Percentiles rank a stretch among this genome's conserved stretches.
These are phyloP conservation scores for Fraxinus xanthoxyloides DNA, from an alignment of 305 asterid species.

Conservation along the genomic window DNA sequence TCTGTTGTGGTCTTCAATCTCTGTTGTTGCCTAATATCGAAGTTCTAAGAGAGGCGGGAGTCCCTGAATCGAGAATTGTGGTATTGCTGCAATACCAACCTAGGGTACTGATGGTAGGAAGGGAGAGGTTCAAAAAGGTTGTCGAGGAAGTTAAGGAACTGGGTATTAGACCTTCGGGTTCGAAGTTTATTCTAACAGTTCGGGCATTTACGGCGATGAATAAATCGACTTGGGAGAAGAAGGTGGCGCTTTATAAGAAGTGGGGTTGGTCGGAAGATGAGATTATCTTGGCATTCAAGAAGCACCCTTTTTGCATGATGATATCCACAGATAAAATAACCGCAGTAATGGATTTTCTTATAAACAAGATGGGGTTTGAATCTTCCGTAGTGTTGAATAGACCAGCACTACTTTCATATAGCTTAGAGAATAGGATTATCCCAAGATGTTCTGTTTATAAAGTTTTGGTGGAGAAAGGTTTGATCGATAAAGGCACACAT, in stretches of 20 bases:
- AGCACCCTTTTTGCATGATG: constrained; percentile 17
- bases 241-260: constrained; percentile 20
- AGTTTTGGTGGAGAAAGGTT: constrained; percentile 23
- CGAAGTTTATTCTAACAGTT: constrained; percentile 13
- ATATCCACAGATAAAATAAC: constrained; percentile 21
- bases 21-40: constrained; percentile 22
- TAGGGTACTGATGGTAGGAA: constrained; percentile 2
- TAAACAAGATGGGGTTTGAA: constrained; percentile 24
- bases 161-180: constrained; percentile 9
- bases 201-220: constrained; percentile 14
- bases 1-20: not conserved
- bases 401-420: constrained; percentile 1
- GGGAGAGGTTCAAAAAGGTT: not conserved
- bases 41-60: constrained; percentile 29
- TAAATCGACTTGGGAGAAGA: constrained; percentile 22
- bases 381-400: not conserved
- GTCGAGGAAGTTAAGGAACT: constrained; percentile 28
- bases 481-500: constrained; percentile 4
- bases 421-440: constrained; percentile 25
- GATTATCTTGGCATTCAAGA: constrained; percentile 27
- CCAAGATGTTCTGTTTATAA: constrained; percentile 25
- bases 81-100: constrained; percentile 14
- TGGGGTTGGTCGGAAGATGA: constrained; percentile 39
- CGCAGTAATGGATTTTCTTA: constrained; percentile 19
- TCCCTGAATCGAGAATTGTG: constrained; percentile 10